These are phyloP conservation scores for Gossypium gossypioides DNA, from an alignment of 441 rosid genomes.

Conservation along the genomic window DNA sequence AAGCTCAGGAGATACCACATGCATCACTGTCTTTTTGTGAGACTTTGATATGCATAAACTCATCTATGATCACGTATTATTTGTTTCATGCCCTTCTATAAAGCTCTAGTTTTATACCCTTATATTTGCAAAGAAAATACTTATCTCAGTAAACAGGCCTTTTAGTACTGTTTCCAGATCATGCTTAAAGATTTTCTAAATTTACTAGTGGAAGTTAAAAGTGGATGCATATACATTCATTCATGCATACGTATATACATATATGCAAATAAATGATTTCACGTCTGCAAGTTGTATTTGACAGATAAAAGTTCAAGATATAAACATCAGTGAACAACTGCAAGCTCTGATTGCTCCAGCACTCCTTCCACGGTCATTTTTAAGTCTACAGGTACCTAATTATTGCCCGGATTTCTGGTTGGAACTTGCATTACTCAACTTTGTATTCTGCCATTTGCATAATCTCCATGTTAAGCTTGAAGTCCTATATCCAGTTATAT, in stretches of 20 bases:
- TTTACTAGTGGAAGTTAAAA: background rate
- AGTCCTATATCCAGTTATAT: background rate
- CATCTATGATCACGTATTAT: background rate
- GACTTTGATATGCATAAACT: background rate
- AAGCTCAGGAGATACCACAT: background rate
- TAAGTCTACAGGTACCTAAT: constrained; percentile 61
- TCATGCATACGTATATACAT: too few relatives aligned
- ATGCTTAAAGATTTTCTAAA: background rate
- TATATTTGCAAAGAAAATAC: background rate
- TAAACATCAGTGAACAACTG: constrained; percentile 65
- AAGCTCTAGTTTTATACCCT: background rate
- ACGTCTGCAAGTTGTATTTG: background rate
- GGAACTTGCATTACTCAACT: constrained; percentile 3
- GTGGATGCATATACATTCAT: too few relatives aligned
- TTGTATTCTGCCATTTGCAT: background rate
- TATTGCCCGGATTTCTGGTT: background rate
- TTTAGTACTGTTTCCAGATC: background rate
- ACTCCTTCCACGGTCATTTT: constrained; percentile 63
- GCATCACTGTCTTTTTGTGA: background rate
- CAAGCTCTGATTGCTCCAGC: constrained; percentile 89
- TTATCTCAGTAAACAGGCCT: background rate
- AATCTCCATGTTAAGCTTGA: background rate
- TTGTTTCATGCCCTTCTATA: background rate
- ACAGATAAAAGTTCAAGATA: constrained; percentile 40
- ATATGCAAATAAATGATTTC: background rate